Conservation (phyloP, 768 basidiomycete species). For the Leccinum imitatum region DNA sequence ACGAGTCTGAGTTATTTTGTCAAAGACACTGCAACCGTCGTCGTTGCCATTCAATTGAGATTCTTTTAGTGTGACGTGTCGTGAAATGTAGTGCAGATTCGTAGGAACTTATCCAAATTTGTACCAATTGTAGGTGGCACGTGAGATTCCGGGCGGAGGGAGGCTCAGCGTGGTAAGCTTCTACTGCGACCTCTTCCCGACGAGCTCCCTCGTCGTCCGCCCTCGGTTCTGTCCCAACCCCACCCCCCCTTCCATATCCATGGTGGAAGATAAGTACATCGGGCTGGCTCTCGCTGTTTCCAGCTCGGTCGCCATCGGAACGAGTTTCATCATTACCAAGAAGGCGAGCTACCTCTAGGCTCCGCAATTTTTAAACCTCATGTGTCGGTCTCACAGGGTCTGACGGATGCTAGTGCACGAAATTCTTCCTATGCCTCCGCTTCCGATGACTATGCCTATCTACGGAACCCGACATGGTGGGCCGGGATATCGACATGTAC, state of each 20-base stretch:
- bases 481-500: conserved; percentile 87
- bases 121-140: conserved; percentile 12
- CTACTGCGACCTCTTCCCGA: conserved; percentile 7
- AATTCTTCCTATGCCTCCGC: conserved; percentile 52
- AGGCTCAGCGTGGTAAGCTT: conserved; percentile 1
- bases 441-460: conserved; percentile 82
- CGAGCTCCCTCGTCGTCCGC: conserved; percentile 10
- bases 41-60: not conserved
- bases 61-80: not conserved
- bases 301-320: conserved; percentile 85
- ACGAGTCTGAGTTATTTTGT: too few relatives aligned
- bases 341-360: conserved; percentile 55
- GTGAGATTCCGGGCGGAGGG: conserved; percentile 13
- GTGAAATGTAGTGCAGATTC: not conserved
- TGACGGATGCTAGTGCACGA: conserved; percentile 78
- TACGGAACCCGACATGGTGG: conserved; percentile 97
- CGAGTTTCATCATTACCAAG: conserved; percentile 98
- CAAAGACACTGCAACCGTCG: not conserved
- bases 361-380: conserved; percentile 13
- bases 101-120: conserved; percentile 13
- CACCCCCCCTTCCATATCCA: conserved; percentile 27
- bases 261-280: conserved; percentile 95
- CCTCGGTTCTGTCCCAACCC: not conserved
- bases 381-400: conserved; percentile 53
- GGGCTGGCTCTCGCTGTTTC: conserved; percentile 87